A percentile compares a stretch with the other conserved stretches of the same genome.
phyloP scores from a whole-genome alignment of 352 stramenopile species.

The Blastocystis sp. region DNA sequence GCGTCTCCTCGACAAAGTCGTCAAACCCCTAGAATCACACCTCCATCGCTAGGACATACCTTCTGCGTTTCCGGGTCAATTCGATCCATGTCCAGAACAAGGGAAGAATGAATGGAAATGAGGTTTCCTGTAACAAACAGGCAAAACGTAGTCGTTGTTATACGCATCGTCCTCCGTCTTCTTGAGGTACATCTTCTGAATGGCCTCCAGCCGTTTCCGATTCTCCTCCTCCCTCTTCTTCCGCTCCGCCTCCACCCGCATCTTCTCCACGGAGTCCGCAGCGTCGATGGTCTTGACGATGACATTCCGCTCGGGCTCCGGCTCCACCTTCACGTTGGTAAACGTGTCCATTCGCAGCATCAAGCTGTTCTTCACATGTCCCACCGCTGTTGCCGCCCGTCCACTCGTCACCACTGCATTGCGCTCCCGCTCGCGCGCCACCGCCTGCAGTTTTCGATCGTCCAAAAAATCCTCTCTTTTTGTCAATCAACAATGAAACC shows the following conservation, averaged over 20 bases:
- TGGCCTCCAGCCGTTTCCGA: conserved; percentile 14
- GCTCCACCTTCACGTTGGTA: not conserved
- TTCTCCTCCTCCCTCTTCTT: conserved; percentile 15
- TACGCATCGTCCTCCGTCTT: conserved; percentile 17
- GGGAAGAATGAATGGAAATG: not conserved
- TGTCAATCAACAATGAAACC: too few relatives aligned
- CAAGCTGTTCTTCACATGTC: conserved; percentile 25
- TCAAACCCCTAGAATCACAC: conserved; percentile 14
- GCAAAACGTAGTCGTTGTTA: conserved; percentile 35
- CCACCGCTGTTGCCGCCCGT: not conserved
- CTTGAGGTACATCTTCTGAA: not conserved
- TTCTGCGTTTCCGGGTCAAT: conserved; percentile 4
- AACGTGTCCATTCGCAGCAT: conserved; percentile 50
- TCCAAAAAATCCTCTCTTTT: not conserved
- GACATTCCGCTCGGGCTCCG: not conserved
- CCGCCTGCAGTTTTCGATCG: not conserved
- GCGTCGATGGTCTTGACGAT: conserved; percentile 44
- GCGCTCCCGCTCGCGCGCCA: conserved; percentile 14
- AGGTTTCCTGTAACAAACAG: conserved; percentile 17
- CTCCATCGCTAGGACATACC: not conserved
- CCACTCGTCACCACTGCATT: not conserved
- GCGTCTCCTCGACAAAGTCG: conserved; percentile 31
- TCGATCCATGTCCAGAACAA: conserved; percentile 39
- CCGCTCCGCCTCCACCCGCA: not conserved
- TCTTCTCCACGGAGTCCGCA: conserved; percentile 25